A percentile compares a stretch with the other conserved stretches of the same genome.
Evolutionary conservation across 495 filamentous ascomycete genomes (phyloP).

Genomic region (Penicillium ochrochloron): DNA sequence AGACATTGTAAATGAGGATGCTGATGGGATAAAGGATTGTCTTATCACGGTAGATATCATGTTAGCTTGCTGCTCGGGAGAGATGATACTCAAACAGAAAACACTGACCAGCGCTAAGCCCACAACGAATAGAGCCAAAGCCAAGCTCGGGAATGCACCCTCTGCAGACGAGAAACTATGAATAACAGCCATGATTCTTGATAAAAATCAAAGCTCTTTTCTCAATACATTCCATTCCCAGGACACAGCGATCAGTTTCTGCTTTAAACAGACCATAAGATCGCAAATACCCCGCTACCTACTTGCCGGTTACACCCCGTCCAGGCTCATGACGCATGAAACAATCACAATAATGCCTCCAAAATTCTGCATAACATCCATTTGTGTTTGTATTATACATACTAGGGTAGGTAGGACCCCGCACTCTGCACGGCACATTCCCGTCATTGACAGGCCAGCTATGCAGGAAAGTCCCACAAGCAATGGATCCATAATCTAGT

Average conservation of each 20-base stretch:
- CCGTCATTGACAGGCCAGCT: background rate
- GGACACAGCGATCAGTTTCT: background rate
- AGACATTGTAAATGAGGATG: conserved; percentile 14
- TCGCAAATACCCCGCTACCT: background rate
- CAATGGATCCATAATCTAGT: no score
- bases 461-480: background rate
- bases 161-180: background rate
- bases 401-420: background rate
- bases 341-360: background rate
- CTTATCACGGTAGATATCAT: background rate
- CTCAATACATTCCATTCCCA: background rate
- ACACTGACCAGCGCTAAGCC: conserved; percentile 7
- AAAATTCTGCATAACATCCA: background rate
- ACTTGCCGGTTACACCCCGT: background rate
- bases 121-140: background rate
- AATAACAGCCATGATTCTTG: conserved; percentile 7
- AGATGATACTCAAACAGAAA: background rate
- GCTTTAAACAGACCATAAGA: background rate
- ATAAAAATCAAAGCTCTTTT: background rate
- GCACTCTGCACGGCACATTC: conserved; percentile 4
- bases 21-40: background rate
- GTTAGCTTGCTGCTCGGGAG: background rate
- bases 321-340: background rate
- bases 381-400: conserved; percentile 2
- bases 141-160: background rate